phyloP scores from a whole-genome alignment of 2,329 filamentous ascomycete species.

The Bipolaris oryzae region DNA sequence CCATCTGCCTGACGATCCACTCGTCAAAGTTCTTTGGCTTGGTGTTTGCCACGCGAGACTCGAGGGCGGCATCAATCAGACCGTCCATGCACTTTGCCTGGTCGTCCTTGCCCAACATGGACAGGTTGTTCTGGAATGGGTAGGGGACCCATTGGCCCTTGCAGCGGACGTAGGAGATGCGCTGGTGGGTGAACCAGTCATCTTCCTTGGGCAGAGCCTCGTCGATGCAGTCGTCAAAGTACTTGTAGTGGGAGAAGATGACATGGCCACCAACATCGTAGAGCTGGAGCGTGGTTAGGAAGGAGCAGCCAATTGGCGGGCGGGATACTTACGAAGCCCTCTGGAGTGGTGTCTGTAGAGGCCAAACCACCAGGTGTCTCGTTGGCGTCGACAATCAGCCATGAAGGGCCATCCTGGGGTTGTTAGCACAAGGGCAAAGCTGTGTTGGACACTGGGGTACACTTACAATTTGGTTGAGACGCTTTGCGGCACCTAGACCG shows the following conservation, averaged over 20 bases:
- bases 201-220: conserved; percentile 92
- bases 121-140: conserved; percentile 99
- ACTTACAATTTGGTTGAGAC: conserved; percentile 91
- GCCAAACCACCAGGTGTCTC: conserved; percentile 94
- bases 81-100: conserved; percentile 94
- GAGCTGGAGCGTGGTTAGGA: conserved; percentile 60
- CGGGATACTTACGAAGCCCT: conserved; percentile 84
- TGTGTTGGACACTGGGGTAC: not conserved
- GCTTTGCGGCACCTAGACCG: conserved; percentile 96
- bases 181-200: conserved; percentile 98
- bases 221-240: conserved; percentile 98
- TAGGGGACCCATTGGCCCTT: conserved; percentile 97
- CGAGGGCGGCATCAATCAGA: conserved; percentile 91
- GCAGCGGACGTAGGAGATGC: conserved; percentile 98
- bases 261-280: conserved; percentile 99
- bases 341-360: conserved; percentile 90
- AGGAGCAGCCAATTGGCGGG: conserved; percentile 10
- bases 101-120: conserved; percentile 95
- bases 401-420: conserved; percentile 82
- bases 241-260: conserved; percentile 99
- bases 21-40: conserved; percentile 98
- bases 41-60: conserved; percentile 81
- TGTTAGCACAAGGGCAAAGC: conserved; percentile 32
- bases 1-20: conserved; percentile 95
- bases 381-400: conserved; percentile 93